Conservation (phyloP, 208 protist genomes). For the Acanthamoeba culbertsoni region DNA sequence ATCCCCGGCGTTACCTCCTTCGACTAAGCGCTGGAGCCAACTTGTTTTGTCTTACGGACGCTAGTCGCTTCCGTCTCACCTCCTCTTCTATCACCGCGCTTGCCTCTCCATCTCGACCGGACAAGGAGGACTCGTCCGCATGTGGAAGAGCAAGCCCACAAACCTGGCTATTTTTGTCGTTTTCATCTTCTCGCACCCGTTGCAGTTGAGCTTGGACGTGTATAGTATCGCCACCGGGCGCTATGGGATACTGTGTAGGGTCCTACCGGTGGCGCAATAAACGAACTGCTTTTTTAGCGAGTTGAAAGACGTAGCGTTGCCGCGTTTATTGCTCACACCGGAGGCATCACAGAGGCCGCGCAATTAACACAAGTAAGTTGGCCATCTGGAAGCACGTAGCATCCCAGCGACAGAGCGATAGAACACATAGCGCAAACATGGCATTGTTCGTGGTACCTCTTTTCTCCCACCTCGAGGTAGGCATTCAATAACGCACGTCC, state of each 20-base stretch:
- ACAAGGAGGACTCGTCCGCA: not conserved
- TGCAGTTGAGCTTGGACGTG: not conserved
- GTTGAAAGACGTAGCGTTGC: too few relatives aligned
- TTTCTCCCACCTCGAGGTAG: not conserved
- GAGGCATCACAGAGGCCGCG: too few relatives aligned
- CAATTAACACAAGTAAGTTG: not conserved
- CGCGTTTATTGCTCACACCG: too few relatives aligned
- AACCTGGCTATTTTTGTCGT: not conserved
- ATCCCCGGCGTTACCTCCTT: not conserved
- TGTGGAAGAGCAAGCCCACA: too few relatives aligned
- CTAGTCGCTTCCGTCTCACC: too few relatives aligned
- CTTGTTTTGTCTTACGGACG: too few relatives aligned
- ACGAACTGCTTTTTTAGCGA: not conserved
- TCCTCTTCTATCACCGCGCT: not conserved
- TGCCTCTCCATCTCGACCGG: not conserved
- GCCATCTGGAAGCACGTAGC: not conserved
- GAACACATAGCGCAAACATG: not conserved
- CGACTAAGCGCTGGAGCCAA: not conserved
- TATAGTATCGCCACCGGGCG: conserved; percentile 1
- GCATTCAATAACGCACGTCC: not conserved
- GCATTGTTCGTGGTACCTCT: not conserved
- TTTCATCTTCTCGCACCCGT: not conserved
- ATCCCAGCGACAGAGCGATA: not conserved
- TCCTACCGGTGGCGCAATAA: conserved; percentile 14
- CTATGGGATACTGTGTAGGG: conserved; percentile 23